Evolutionary conservation across 139 green algal genomes (phyloP).

Genomic region (Chlorella sp.): DNA sequence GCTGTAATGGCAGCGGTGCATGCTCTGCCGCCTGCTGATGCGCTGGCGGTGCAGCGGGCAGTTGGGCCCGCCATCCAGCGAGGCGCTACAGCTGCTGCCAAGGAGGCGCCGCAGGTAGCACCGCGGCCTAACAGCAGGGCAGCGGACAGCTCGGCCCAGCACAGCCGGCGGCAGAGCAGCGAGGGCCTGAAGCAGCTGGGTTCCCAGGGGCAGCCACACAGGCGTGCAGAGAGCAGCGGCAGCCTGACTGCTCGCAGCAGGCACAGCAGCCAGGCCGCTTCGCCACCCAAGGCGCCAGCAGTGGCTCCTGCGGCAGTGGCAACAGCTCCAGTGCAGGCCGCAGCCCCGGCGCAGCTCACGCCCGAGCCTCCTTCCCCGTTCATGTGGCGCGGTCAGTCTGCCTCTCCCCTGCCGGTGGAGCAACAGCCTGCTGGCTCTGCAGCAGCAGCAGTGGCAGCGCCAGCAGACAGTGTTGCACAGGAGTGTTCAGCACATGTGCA

Average conservation of each 20-base stretch:
- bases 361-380: slow-evolving; percentile 16
- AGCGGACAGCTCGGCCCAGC: background rate
- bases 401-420: background rate
- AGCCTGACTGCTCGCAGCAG: slow-evolving; percentile 14
- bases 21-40: slow-evolving; percentile 25
- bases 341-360: background rate
- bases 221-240: background rate
- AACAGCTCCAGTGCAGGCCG: background rate
- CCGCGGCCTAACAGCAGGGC: background rate
- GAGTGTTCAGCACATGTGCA: too few relatives aligned
- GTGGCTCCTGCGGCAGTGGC: background rate
- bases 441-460: background rate
- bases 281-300: background rate
- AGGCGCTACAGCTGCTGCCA: background rate
- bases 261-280: slow-evolving; percentile 15
- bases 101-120: background rate
- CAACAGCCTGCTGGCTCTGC: background rate
- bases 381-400: background rate
- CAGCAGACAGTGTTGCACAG: too few relatives aligned
- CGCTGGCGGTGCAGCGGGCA: slow-evolving; percentile 43
- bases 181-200: slow-evolving; percentile 3
- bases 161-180: slow-evolving; percentile 29
- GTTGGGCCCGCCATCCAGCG: slow-evolving; percentile 30
- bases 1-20: slow-evolving; percentile 30
- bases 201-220: background rate